Conservation (phyloP, 2,329 filamentous ascomycete species). For the Verticillium zaregamsianum region DNA sequence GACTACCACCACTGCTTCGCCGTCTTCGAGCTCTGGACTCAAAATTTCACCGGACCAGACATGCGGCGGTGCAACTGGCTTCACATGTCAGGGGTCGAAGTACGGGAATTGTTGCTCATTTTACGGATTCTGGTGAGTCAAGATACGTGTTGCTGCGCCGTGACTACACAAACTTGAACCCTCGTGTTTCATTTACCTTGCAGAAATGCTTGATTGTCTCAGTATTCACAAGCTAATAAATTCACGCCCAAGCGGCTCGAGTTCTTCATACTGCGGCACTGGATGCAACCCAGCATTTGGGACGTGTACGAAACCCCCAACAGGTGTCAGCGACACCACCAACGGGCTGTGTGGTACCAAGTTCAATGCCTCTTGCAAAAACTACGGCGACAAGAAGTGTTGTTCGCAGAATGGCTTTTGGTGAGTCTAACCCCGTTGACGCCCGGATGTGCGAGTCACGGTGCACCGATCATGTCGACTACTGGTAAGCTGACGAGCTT, state of each 20-base stretch:
- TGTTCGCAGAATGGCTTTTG: slow-evolving; percentile 31
- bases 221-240: neutral
- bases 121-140: slow-evolving; percentile 34
- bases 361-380: slow-evolving; percentile 25
- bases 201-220: neutral
- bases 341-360: slow-evolving; percentile 30
- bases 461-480: neutral
- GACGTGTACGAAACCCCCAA: slow-evolving; percentile 20
- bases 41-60: slow-evolving; percentile 27
- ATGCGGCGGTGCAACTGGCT: slow-evolving; percentile 27
- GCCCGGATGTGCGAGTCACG: no score
- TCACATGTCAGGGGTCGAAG: slow-evolving; percentile 29
- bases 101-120: slow-evolving; percentile 36
- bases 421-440: slow-evolving; percentile 16
- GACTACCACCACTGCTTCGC: slow-evolving; percentile 3
- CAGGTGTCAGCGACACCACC: slow-evolving; percentile 23
- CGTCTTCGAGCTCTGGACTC: slow-evolving; percentile 10
- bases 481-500: slow-evolving; percentile 5
- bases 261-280: slow-evolving; percentile 28
- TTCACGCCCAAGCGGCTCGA: slow-evolving; percentile 22
- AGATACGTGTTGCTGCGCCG: no score
- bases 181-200: neutral
- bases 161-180: no score
- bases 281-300: slow-evolving; percentile 32
- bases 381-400: slow-evolving; percentile 27